Base-by-base conservation (phyloP, 768 basidiomycete species). In the Chlorophyllum brunneum region DNA sequence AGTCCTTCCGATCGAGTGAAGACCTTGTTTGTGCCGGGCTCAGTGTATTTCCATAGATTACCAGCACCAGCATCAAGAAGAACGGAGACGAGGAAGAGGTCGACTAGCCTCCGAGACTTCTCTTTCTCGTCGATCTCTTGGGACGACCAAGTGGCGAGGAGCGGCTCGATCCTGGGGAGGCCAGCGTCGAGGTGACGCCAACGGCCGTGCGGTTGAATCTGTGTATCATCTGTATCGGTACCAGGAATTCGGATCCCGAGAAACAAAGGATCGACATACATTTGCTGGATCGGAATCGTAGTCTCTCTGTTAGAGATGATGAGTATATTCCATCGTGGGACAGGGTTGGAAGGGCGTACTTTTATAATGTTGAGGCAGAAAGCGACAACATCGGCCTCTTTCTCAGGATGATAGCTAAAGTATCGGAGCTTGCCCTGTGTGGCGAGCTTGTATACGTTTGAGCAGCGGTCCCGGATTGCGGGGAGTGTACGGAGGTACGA, bases 11-110 rank as follows among this genome's bases (percentile, higher is more conserved):
- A 94, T 59, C 87, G 77, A 46, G 71, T 63, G 65, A 83, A 92
- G 0, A 66, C 71, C 51, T 72, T 61, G 0, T 78, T 80, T 0
- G 80, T 77, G 0, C 64, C 69, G 4, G 75, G 65, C 52, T 95
- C 93, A 5, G 69, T 74, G 67, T 87, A 98, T 9, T 67, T 67
- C 95, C 95, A 98, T 1, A 69, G 61, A 51, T 80, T 85, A 0
- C 95, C 95, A 0, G 95, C 95, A 1, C 95, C 95, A 0, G 95
- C 95, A 60, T 98, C 95, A 30, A 99, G 82, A 11, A 98, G 77
- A 6, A 98, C 95, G 9, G 92, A 93, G 26, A 92, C 88, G 20
- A 86, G 71, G 71, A 94, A 95, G 34, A 97, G 80, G 69, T 98
- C 95, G 64, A 98, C 76, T 29, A 92, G 74, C 1, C 92, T 79